Conservation (phyloP, 495 filamentous ascomycete genomes). For the Aspergillus nanangensis region DNA sequence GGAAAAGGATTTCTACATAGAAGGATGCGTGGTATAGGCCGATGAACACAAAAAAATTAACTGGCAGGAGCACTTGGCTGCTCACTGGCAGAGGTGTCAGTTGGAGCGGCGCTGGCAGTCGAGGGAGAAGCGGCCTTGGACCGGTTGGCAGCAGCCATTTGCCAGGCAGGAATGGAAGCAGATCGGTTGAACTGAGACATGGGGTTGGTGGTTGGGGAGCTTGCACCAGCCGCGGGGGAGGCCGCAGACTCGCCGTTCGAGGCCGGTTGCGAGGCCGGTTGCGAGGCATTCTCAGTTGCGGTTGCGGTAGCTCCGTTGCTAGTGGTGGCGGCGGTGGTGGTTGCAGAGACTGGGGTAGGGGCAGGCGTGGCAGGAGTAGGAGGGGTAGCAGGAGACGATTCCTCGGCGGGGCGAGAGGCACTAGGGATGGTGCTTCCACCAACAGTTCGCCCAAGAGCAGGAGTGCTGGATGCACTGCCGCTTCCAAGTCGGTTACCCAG, state of each 20-base stretch:
- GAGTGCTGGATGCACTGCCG: constrained; percentile 28
- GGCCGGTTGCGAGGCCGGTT: constrained; percentile 32
- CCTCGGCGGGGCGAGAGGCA: constrained; percentile 27
- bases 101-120: constrained; percentile 15
- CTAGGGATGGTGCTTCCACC: constrained; percentile 22
- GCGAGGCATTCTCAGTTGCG: constrained; percentile 26
- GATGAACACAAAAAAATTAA: constrained; percentile 9
- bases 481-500: constrained; percentile 73
- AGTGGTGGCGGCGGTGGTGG: constrained; percentile 1
- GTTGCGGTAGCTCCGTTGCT: constrained; percentile 30
- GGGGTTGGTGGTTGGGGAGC: constrained; percentile 25
- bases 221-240: constrained; percentile 21
- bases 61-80: constrained; percentile 28
- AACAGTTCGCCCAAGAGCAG: constrained; percentile 29
- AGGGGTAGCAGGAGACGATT: constrained; percentile 21
- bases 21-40: constrained; percentile 2
- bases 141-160: constrained; percentile 70
- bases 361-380: constrained; percentile 28
- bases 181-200: constrained; percentile 42
- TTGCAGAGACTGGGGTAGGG: constrained; percentile 29
- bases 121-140: constrained; percentile 39
- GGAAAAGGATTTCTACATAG: constrained; percentile 12
- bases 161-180: constrained; percentile 87
- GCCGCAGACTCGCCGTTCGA: constrained; percentile 31
- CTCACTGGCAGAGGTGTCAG: constrained; percentile 20